A percentile compares a stretch with the other conserved stretches of the same genome.
phyloP scores from a whole-genome alignment of 805 yeast species.

The Ogataea nakhonphanomensis region DNA sequence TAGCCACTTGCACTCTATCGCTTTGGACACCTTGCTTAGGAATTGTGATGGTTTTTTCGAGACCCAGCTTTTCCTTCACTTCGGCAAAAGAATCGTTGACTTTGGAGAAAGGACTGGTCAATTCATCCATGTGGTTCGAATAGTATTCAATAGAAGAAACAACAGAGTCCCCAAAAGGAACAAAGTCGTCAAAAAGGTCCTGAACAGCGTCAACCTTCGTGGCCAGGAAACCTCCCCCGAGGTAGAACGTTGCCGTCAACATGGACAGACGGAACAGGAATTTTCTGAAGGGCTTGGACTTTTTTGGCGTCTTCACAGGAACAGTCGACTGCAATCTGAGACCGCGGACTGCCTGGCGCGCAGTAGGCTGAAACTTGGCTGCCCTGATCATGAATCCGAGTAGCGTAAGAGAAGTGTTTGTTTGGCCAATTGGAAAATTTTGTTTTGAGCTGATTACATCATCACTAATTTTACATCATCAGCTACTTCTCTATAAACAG shows the following conservation, averaged over 20 bases:
- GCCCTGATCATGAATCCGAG: conserved; percentile 6
- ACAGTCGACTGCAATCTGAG: conserved; percentile 24
- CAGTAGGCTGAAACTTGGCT: conserved; percentile 5
- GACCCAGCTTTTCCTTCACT: conserved; percentile 36
- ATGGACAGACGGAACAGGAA: conserved; percentile 28
- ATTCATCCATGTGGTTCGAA: conserved; percentile 24
- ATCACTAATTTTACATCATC: not conserved
- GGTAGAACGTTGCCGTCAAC: conserved; percentile 38
- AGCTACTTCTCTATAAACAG: not conserved
- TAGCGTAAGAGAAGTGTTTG: not conserved
- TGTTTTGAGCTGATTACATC: conserved; percentile 7
- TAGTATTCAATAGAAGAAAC: conserved; percentile 47
- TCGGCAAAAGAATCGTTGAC: conserved; percentile 30
- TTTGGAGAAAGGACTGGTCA: conserved; percentile 17
- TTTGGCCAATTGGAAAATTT: conserved; percentile 18
- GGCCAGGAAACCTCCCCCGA: conserved; percentile 58
- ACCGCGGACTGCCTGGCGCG: conserved; percentile 16
- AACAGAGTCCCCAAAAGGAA: conserved; percentile 59
- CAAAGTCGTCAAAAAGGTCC: conserved; percentile 57
- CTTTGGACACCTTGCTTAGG: conserved; percentile 39
- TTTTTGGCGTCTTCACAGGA: conserved; percentile 20
- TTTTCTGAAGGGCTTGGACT: conserved; percentile 22
- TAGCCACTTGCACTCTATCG: conserved; percentile 28
- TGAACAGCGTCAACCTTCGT: conserved; percentile 55
- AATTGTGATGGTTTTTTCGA: conserved; percentile 38